Conservation (phyloP, 495 filamentous ascomycete genomes). For the Lophiostoma macrostomum region DNA sequence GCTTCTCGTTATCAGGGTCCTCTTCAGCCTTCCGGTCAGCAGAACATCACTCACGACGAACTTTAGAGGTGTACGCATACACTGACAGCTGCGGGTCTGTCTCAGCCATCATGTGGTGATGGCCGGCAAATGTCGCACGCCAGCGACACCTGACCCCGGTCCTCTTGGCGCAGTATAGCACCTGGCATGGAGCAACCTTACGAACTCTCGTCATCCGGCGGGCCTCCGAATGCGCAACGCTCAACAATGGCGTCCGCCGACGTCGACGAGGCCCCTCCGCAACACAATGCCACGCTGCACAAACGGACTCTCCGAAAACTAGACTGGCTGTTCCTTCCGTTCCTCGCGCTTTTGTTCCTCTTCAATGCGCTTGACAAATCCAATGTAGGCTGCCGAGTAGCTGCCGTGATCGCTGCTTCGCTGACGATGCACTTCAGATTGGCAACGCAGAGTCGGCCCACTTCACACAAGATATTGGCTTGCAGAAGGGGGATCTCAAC, state of each 20-base stretch:
- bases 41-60: too few relatives aligned
- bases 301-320: slow-evolving; percentile 41
- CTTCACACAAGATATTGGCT: slow-evolving; percentile 49
- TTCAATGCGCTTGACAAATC: slow-evolving; percentile 53
- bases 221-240: too few relatives aligned
- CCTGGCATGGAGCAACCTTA: too few relatives aligned
- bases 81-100: too few relatives aligned
- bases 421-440: slow-evolving; percentile 28
- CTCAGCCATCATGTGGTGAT: too few relatives aligned
- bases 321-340: slow-evolving; percentile 50
- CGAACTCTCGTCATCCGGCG: too few relatives aligned
- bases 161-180: too few relatives aligned
- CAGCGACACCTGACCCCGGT: too few relatives aligned
- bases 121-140: too few relatives aligned
- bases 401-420: background rate
- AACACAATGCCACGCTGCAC: slow-evolving; percentile 16
- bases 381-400: slow-evolving; percentile 34
- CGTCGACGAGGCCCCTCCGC: background rate
- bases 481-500: slow-evolving; percentile 50
- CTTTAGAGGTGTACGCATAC: too few relatives aligned
- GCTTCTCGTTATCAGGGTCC: too few relatives aligned
- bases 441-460: slow-evolving; percentile 53
- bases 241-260: slow-evolving; percentile 5
- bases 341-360: slow-evolving; percentile 52
- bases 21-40: too few relatives aligned